Conservation (phyloP, 2,329 filamentous ascomycete species). For the Trichoderma koningii region DNA sequence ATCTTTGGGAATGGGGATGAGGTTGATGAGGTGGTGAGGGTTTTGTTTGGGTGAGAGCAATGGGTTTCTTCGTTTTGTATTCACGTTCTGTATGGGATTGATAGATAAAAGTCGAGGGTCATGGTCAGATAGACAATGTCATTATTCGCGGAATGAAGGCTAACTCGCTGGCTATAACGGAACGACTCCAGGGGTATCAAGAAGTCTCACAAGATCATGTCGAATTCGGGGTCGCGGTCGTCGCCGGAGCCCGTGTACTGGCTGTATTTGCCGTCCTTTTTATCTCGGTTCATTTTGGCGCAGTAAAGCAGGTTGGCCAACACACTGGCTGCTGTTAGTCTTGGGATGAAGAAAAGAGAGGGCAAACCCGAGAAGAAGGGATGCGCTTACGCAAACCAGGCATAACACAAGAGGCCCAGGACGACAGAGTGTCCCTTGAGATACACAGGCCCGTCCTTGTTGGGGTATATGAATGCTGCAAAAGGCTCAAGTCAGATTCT, state of each 20-base stretch:
- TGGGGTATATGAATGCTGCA: conserved; percentile 61
- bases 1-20: conserved; percentile 55
- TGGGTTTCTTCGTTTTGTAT: background rate
- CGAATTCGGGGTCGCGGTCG: conserved; percentile 64
- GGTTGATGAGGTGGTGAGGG: conserved; percentile 43
- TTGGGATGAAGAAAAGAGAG: background rate
- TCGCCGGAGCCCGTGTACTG: conserved; percentile 59
- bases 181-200: background rate
- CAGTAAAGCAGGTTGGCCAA: conserved; percentile 64
- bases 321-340: conserved; percentile 45
- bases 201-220: conserved; percentile 54
- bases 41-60: conserved; percentile 27
- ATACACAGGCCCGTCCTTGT: conserved; percentile 57
- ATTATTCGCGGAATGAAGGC: background rate
- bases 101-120: background rate
- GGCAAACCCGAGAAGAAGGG: background rate
- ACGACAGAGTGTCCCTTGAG: conserved; percentile 64
- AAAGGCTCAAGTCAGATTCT: background rate
- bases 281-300: conserved; percentile 64
- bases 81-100: background rate
- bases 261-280: conserved; percentile 60
- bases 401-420: conserved; percentile 59
- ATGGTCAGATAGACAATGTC: background rate
- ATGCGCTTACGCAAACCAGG: conserved; percentile 63
- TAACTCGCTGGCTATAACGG: background rate